Evolutionary conservation across 169 alveolate genomes (phyloP), one percentile per base, ranked within the genome.

Genomic region (Fabrea salina): DNA sequence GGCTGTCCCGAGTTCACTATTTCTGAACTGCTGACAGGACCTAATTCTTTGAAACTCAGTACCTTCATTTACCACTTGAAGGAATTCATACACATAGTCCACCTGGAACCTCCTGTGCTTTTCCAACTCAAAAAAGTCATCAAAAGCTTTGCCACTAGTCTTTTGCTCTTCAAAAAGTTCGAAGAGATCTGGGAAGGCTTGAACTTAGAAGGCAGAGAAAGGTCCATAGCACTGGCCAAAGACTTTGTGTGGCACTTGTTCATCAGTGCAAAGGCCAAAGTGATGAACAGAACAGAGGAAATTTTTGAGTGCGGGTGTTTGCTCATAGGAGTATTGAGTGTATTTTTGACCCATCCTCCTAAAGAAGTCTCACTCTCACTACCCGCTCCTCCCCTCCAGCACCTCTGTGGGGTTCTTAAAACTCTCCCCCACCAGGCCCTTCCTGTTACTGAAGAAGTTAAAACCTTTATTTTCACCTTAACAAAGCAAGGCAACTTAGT

Each of bases 221-320:
- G 44, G 8, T 43, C 40, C 44, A 68, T 68, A 8, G 11, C 7
- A 8, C 32, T 75, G 44, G 30, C 75, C 6, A 47, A 22, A 41
- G 57, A 82, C 40, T 32, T 71, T 4, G 47, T 80, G 7, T 82
- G 87, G 84, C 80, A 75, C 4, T 58, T 82, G 5, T 75, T 82
- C 47, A 59, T 44, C 2, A 59, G 58, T 0, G 70, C 75, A 13
- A 67, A 72, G 30, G 66, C 13, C 11, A 16, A 68, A 8, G 11
- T 19, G 13, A 41, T 40, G 8, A n/a, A 68, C n/a, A 11, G 66
- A n/a, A 68, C 44, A 8, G n/a, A 22, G 7, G 41, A 43, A 16
- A 11, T 68, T 16, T 40, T n/a, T 2, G 43, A 68, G n/a, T 4
- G 78, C 4, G 78, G 64, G 2, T 68, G 78, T 30, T 43, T 68